Evolutionary conservation across 139 green algal species (phyloP).

Genomic region (Bryopsis sp.): DNA sequence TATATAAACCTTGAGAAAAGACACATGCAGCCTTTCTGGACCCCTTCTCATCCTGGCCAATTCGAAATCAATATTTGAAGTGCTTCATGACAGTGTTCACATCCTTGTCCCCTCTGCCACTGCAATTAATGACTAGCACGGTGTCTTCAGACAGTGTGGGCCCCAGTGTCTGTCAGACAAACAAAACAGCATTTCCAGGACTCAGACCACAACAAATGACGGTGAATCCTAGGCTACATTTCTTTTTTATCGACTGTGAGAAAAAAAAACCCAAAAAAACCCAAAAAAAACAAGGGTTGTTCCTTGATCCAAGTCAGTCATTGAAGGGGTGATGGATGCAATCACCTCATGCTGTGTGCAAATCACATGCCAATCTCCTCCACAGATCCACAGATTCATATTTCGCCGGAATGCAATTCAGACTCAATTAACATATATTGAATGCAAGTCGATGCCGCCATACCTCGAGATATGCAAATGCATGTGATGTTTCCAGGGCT

Average conservation of each 20-base stretch:
- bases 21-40: too few species aligned
- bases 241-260: too few species aligned
- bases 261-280: constrained; percentile 11
- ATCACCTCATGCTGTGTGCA: too few species aligned
- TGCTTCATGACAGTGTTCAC: constrained; percentile 79
- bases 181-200: background rate
- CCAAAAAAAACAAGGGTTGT: constrained; percentile 12
- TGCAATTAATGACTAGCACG: constrained; percentile 87
- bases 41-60: too few species aligned
- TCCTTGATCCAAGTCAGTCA: background rate
- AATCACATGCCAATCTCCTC: too few species aligned
- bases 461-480: constrained; percentile 80
- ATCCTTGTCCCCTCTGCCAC: constrained; percentile 83
- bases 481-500: constrained; percentile 93
- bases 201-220: background rate
- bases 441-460: background rate
- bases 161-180: constrained; percentile 45
- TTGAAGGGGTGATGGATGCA: too few species aligned
- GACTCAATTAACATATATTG: constrained; percentile 4
- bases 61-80: too few species aligned
- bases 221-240: too few species aligned
- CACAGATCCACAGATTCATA: too few species aligned
- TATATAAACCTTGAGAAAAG: too few species aligned
- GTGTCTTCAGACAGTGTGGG: constrained; percentile 68
- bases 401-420: background rate